Evolutionary conservation across 495 filamentous ascomycete genomes (phyloP).

Genomic region (Arthonia radiata): DNA sequence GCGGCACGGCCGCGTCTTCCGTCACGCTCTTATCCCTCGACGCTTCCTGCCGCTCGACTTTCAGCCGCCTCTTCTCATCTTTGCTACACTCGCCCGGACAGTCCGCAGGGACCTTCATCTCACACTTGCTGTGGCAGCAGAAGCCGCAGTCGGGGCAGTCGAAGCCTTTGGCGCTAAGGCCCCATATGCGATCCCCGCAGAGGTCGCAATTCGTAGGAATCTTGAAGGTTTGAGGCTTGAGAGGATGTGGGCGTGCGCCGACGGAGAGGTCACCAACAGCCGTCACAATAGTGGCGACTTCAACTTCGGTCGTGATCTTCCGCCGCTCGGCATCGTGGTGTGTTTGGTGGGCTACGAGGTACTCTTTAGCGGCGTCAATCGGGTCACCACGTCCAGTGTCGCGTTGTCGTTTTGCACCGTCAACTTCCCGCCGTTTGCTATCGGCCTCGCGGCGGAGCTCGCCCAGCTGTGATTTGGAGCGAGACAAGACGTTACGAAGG

Average conservation of each 20-base stretch:
- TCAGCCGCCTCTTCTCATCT: constrained; percentile 82
- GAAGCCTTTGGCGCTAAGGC: constrained; percentile 81
- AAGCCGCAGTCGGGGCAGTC: constrained; percentile 91
- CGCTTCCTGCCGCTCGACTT: constrained; percentile 53
- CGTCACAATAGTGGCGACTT: constrained; percentile 65
- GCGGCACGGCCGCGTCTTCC: constrained; percentile 1
- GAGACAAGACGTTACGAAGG: constrained; percentile 70
- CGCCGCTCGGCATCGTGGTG: constrained; percentile 71
- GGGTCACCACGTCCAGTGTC: constrained; percentile 58
- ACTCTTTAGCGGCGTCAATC: constrained; percentile 45
- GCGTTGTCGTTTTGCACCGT: constrained; percentile 41
- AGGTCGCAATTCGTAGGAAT: constrained; percentile 96
- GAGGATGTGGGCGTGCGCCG: constrained; percentile 81
- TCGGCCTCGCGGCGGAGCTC: constrained; percentile 63
- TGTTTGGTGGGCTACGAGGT: constrained; percentile 60
- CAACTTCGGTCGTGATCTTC: constrained; percentile 69
- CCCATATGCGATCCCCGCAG: constrained; percentile 92
- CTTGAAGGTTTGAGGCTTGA: constrained; percentile 93
- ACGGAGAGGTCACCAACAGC: constrained; percentile 76
- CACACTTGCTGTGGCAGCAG: constrained; percentile 94
- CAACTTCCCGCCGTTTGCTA: constrained; percentile 60
- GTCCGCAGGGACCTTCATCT: constrained; percentile 92
- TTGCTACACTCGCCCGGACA: constrained; percentile 86
- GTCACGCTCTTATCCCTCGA: constrained; percentile 29
- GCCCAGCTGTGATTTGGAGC: constrained; percentile 60